Conservation (phyloP, 2,329 filamentous ascomycete genomes). For the Thermothelomyces thermophilus region DNA sequence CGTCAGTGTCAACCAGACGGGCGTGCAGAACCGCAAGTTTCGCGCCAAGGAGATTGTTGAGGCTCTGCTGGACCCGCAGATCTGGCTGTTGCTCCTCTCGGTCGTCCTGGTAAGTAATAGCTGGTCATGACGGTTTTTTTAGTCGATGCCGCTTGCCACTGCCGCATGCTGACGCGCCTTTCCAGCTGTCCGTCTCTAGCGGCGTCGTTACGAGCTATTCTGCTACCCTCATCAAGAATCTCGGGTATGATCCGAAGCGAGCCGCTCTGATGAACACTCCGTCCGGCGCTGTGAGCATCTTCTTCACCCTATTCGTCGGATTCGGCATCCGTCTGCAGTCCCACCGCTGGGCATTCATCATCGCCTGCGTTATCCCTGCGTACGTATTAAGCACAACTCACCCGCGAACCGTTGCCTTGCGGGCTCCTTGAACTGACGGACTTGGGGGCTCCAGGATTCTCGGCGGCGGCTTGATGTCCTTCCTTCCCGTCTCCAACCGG, state of each 20-base stretch:
- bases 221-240: slow-evolving; percentile 43
- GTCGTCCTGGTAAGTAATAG: slow-evolving; percentile 38
- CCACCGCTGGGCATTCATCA: slow-evolving; percentile 45
- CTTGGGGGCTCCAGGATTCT: slow-evolving; percentile 32
- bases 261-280: slow-evolving; percentile 51
- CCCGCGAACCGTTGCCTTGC: too few relatives aligned
- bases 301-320: slow-evolving; percentile 44
- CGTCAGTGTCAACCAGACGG: slow-evolving; percentile 52
- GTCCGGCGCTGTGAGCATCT: slow-evolving; percentile 46
- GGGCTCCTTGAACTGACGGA: not conserved
- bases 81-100: slow-evolving; percentile 44
- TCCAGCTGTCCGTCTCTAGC: slow-evolving; percentile 42
- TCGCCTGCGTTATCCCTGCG: slow-evolving; percentile 43
- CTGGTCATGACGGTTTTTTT: not conserved
- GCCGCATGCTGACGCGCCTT: slow-evolving; percentile 17
- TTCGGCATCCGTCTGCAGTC: slow-evolving; percentile 40
- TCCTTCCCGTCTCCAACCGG: slow-evolving; percentile 40
- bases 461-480: slow-evolving; percentile 48
- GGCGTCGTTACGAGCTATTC: slow-evolving; percentile 51
- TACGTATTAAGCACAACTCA: slow-evolving; percentile 23
- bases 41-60: slow-evolving; percentile 47
- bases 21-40: slow-evolving; percentile 49
- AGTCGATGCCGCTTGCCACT: not conserved
- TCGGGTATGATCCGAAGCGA: slow-evolving; percentile 39
- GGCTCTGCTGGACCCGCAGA: slow-evolving; percentile 44